Base-by-base conservation (phyloP, 2,329 filamentous ascomycete genomes). In the Pestalotiopsis sp. region DNA sequence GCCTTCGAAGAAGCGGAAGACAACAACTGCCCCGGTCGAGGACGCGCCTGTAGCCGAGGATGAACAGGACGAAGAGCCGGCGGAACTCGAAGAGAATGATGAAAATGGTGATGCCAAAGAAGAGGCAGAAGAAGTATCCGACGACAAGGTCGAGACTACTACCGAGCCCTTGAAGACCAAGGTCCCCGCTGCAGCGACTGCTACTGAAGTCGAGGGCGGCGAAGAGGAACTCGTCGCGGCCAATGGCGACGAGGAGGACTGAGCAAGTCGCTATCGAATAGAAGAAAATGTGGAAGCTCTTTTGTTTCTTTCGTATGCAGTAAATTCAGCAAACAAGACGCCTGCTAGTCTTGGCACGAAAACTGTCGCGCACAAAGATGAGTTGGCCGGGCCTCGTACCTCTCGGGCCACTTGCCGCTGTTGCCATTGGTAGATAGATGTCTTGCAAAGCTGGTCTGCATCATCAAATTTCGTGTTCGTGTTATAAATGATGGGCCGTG, bases 1-100 rank as follows among this genome's bases (percentile, higher is more conserved):
- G 57, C 77, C 77, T 1, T 75, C 74, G 68, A 79, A 79, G 69
- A 79, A 78, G 69, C 71, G 74, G 68, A 79, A 79, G 72, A 79
- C 76, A 3, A 66, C 69, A 31, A 67, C 67, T 57, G 72, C 71
- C 65, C 57, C 73, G 12, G 67, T 61, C 68, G 72, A 77, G 25
- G 56, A 72, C 36, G 68, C 74, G 36, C 74, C 76, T 27, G 70
- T 72, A 70, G 71, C 64, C 69, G 69, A 76, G 27, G 71, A 76
- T 36, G 75, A 72, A 41, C 73, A 75, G 9, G 74, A 72, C 39
- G 73, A 69, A 39, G 72, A 69, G 3, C 72, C 71, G 36, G 72
- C 69, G 3, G 75, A 75, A 17, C 73, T 73, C 13, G 76, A 78
- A 20, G 75, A 74, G 7, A 74, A 78, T n/a, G 71, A 68, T 12